A percentile compares a stretch with the other conserved stretches of the same genome.
Evolutionary conservation across 495 filamentous ascomycete genomes (phyloP).

Genomic region (Staphylotrichum longicolle): DNA sequence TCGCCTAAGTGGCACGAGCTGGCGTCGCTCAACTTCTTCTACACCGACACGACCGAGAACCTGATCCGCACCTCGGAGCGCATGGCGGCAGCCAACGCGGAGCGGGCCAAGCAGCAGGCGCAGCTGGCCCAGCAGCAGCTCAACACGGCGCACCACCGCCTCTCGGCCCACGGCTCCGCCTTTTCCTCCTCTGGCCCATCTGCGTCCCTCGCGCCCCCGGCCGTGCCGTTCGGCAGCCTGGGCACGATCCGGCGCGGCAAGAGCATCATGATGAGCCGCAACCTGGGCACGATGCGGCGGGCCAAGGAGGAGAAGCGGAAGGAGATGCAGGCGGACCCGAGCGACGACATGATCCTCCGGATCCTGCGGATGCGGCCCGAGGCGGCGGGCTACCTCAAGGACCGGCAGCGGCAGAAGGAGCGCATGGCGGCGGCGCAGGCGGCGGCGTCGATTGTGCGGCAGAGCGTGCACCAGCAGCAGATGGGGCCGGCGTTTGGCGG

Average conservation of each 20-base stretch:
- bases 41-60: slow-evolving; percentile 88
- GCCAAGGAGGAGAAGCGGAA: slow-evolving; percentile 94
- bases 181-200: slow-evolving; percentile 26
- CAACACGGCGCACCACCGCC: slow-evolving; percentile 55
- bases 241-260: slow-evolving; percentile 78
- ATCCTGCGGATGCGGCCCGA: slow-evolving; percentile 96
- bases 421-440: slow-evolving; percentile 83
- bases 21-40: slow-evolving; percentile 94
- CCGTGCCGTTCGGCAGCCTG: slow-evolving; percentile 61
- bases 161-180: slow-evolving; percentile 58
- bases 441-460: slow-evolving; percentile 89
- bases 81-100: slow-evolving; percentile 88
- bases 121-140: slow-evolving; percentile 31
- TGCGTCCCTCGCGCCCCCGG: background rate
- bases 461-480: slow-evolving; percentile 65
- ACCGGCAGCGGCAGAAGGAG: slow-evolving; percentile 91
- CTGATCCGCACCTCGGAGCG: slow-evolving; percentile 89
- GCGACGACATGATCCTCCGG: slow-evolving; percentile 95
- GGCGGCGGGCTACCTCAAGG: slow-evolving; percentile 83
- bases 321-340: slow-evolving; percentile 93
- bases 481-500: slow-evolving; percentile 40
- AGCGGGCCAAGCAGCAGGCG: slow-evolving; percentile 65
- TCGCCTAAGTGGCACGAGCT: slow-evolving; percentile 98
- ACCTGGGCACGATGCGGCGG: slow-evolving; percentile 92
- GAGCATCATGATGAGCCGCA: slow-evolving; percentile 91